phyloP scores from a whole-genome alignment of 1,284 basidiomycete species.

The Cutaneotrichosporon dermatis region DNA sequence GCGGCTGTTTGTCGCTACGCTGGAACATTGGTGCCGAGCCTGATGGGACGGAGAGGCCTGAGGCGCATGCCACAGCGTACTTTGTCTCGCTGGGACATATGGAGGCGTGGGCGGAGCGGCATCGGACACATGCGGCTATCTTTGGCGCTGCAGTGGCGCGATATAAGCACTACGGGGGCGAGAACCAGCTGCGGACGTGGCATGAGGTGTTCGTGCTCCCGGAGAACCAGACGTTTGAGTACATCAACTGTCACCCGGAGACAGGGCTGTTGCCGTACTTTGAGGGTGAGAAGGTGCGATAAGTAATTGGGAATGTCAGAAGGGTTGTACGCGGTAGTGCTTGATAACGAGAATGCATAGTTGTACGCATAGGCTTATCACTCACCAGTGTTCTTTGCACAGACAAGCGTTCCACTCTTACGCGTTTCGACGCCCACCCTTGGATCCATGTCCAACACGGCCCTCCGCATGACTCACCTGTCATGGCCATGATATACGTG shows the following conservation, averaged over 20 bases:
- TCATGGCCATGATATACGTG: too few relatives aligned
- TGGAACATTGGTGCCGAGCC: background rate
- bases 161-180: conserved; percentile 10
- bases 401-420: too few relatives aligned
- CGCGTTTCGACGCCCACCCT: too few relatives aligned
- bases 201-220: conserved; percentile 15
- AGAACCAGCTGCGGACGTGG: conserved; percentile 18
- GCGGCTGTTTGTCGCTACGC: conserved; percentile 6
- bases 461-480: too few relatives aligned
- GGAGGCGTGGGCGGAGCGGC: conserved; percentile 12
- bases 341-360: background rate
- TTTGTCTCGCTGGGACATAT: conserved; percentile 7
- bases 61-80: conserved; percentile 7
- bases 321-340: too few relatives aligned
- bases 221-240: conserved; percentile 9
- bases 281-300: background rate
- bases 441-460: too few relatives aligned
- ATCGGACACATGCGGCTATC: conserved; percentile 13
- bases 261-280: conserved; percentile 11
- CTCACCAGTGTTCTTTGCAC: too few relatives aligned
- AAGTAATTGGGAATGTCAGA: background rate
- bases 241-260: conserved; percentile 12
- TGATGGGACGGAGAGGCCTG: background rate
- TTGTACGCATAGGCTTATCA: background rate
- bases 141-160: conserved; percentile 9